Conservation (phyloP, 306 rosid species). For the Amphicarpaea edgeworthii region DNA sequence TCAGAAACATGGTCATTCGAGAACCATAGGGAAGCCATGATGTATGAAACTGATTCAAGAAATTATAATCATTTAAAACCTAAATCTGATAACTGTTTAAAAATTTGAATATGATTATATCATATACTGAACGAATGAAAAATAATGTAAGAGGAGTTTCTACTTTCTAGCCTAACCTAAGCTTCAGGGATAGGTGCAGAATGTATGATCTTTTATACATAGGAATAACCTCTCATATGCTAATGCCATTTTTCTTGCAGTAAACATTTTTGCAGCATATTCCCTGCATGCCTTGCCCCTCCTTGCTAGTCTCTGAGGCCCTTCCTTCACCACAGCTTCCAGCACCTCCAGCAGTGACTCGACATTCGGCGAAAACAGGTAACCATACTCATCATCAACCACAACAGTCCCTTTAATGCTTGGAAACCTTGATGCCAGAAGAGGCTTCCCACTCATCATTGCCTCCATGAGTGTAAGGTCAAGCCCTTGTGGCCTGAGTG, state of each 20-base stretch:
- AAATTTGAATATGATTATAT: slow-evolving; percentile 1
- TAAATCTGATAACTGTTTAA: neutral
- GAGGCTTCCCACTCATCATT: slow-evolving; percentile 79
- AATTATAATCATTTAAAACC: neutral
- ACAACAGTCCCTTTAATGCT: slow-evolving; percentile 76
- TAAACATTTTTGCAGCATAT: slow-evolving; percentile 74
- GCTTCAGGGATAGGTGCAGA: slow-evolving; percentile 67
- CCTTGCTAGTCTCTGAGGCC: slow-evolving; percentile 55
- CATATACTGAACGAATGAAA: neutral
- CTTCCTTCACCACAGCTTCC: slow-evolving; percentile 67
- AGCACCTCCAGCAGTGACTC: slow-evolving; percentile 68
- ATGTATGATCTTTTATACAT: slow-evolving; percentile 60
- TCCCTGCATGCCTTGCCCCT: slow-evolving; percentile 71
- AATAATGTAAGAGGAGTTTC: neutral
- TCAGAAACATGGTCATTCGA: neutral
- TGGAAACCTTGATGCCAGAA: slow-evolving; percentile 82
- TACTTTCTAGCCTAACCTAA: slow-evolving; percentile 25
- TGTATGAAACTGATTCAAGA: neutral
- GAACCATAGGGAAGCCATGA: neutral
- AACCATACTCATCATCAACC: slow-evolving; percentile 79
- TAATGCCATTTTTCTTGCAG: slow-evolving; percentile 75
- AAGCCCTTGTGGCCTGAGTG: slow-evolving; percentile 82
- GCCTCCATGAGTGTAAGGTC: slow-evolving; percentile 89
- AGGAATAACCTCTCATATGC: slow-evolving; percentile 83
- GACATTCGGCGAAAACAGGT: slow-evolving; percentile 76